Base-by-base conservation (phyloP, 2,329 filamentous ascomycete genomes). In the Xylariaceae sp. region DNA sequence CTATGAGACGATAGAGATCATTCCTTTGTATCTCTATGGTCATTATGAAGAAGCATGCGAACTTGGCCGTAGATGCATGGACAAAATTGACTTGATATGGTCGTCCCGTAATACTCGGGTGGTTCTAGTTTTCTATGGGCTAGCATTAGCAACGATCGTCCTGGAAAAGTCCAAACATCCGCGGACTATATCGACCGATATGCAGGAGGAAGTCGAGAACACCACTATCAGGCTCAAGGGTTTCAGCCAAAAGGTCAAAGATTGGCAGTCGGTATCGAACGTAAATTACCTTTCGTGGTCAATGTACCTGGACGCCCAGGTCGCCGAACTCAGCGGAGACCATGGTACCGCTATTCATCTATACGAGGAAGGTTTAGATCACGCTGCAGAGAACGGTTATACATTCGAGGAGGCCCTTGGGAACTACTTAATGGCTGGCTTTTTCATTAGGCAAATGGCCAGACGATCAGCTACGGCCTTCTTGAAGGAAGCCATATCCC, bases 271-370 rank as follows among this genome's bases (percentile, higher is more conserved):
- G 1, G 76, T 87, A 31, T 86, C 82, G 12, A 77, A 85, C 48
- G 77, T 88, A 63, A 91, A 91, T 68, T 91, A 90, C 67, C 71
- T 84, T 7, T 73, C 80, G 1, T 91, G 86, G 84, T 81, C 85
- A 3, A 80, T 79, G 54, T 72, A 89, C 11, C 74, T 92, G 0
- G 79, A 83, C 52, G 88, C 86, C 1, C 85, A 89, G 62, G 73
- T 88, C 19, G 77, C 80, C 2, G 88, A 91, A 61, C 73, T 88
- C 53, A 72, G 74, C 4, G 71, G 71, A 6, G 72, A 85, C 35
- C 77, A 83, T 56, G 83, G 80, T 2, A 65, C 70, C 2, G 83
- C 86, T 6, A 75, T 91, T 35, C 73, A 73, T 29, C 73, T 79
- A 44, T 91, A 89, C 64, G 88, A 92, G 66, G 76, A 81, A 58